Conservation (phyloP, 2,329 filamentous ascomycete species). For the Triangularia verruculosa region DNA sequence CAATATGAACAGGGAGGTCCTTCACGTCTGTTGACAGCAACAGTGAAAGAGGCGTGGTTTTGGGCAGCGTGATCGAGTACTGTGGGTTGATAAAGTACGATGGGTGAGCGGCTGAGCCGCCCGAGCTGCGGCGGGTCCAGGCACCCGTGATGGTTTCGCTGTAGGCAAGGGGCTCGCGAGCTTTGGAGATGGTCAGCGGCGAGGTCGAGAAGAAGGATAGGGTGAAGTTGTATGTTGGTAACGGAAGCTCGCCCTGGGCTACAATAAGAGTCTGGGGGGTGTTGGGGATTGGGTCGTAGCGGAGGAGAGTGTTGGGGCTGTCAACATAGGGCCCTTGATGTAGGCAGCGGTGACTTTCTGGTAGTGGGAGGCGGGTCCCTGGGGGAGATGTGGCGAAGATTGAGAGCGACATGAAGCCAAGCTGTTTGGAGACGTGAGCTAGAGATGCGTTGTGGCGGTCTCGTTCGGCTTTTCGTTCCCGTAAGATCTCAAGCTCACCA, state of each 20-base stretch:
- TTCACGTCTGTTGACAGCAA: slow-evolving; percentile 66
- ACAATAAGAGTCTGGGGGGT: slow-evolving; percentile 54
- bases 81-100: slow-evolving; percentile 86
- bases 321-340: slow-evolving; percentile 86
- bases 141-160: slow-evolving; percentile 57
- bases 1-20: slow-evolving; percentile 77
- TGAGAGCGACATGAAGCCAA: slow-evolving; percentile 85
- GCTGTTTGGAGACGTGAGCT: slow-evolving; percentile 48
- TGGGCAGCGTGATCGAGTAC: slow-evolving; percentile 63
- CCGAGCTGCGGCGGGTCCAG: slow-evolving; percentile 79
- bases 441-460: slow-evolving; percentile 34
- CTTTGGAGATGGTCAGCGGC: slow-evolving; percentile 59
- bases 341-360: slow-evolving; percentile 58
- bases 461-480: slow-evolving; percentile 33
- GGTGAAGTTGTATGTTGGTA: slow-evolving; percentile 77
- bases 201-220: slow-evolving; percentile 74
- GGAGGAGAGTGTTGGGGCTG: slow-evolving; percentile 85
- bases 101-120: slow-evolving; percentile 75
- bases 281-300: slow-evolving; percentile 55
- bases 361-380: slow-evolving; percentile 71
- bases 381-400: slow-evolving; percentile 60
- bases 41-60: slow-evolving; percentile 63
- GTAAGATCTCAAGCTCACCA: slow-evolving; percentile 56
- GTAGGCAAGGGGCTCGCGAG: slow-evolving; percentile 57
- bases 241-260: slow-evolving; percentile 69